Evolutionary conservation across 495 filamentous ascomycete species (phyloP).

Genomic region (Penicillium nucicola): DNA sequence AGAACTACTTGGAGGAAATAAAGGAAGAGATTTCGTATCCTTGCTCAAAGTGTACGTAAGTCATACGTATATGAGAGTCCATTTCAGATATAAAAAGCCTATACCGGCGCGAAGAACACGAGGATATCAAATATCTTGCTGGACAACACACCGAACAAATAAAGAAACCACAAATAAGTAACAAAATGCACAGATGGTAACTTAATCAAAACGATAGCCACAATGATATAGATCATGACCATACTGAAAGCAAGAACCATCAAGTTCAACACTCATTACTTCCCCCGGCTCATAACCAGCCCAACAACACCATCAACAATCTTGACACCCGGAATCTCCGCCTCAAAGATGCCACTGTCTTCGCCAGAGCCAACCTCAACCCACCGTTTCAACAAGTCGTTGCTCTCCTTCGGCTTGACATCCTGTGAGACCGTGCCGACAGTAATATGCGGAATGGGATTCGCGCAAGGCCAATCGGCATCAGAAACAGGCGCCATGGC

Average conservation of each 20-base stretch:
- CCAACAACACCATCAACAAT: constrained; percentile 40
- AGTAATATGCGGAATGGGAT: constrained; percentile 82
- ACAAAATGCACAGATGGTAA: too few relatives aligned
- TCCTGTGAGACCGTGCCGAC: constrained; percentile 68
- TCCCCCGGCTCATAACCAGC: constrained; percentile 43
- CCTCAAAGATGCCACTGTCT: constrained; percentile 47
- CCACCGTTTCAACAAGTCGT: constrained; percentile 75
- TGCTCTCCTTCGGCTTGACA: constrained; percentile 93
- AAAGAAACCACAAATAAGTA: too few relatives aligned
- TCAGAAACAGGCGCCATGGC: constrained; percentile 11
- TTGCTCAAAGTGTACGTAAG: too few relatives aligned
- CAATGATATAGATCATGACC: too few relatives aligned
- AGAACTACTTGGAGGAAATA: too few relatives aligned
- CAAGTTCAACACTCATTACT: constrained; percentile 9
- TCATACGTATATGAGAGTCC: too few relatives aligned
- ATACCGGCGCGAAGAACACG: too few relatives aligned
- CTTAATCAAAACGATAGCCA: too few relatives aligned
- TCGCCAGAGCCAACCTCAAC: constrained; percentile 47
- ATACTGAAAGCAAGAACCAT: background rate
- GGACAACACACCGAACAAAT: too few relatives aligned
- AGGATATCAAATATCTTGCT: too few relatives aligned
- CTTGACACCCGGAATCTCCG: constrained; percentile 41
- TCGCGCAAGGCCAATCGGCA: constrained; percentile 62
- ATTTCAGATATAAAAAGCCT: too few relatives aligned
- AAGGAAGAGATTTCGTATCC: too few relatives aligned